Evolutionary conservation across 2,329 filamentous ascomycete species (phyloP).

Genomic region (Lachnellula subtilissima): DNA sequence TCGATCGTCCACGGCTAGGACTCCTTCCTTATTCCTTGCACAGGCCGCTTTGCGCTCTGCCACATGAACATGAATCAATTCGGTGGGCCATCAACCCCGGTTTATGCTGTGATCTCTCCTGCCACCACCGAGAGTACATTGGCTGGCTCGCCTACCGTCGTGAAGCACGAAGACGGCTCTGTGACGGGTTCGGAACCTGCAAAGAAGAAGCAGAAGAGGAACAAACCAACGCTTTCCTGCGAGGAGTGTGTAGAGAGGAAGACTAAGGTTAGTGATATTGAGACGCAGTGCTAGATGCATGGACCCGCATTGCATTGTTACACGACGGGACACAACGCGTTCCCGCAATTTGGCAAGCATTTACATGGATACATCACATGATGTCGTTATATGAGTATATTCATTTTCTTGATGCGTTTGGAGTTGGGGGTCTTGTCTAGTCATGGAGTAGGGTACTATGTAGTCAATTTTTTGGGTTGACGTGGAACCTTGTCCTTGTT

Average conservation of each 20-base stretch:
- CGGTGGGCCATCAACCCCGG: conserved; percentile 13
- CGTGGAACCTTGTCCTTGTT: too few species aligned
- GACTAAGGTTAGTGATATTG: conserved; percentile 56
- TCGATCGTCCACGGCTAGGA: not conserved
- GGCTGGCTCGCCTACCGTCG: conserved; percentile 9
- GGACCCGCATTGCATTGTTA: not conserved
- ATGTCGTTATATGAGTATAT: not conserved
- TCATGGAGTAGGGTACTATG: too few species aligned
- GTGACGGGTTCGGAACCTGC: conserved; percentile 10
- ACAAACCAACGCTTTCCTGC: conserved; percentile 77
- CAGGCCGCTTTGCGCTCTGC: not conserved
- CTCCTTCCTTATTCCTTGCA: not conserved
- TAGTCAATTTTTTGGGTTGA: too few species aligned
- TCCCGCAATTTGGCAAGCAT: not conserved
- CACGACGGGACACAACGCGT: not conserved
- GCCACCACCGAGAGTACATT: conserved; percentile 17
- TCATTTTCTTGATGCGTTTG: too few species aligned
- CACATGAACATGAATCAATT: conserved; percentile 14
- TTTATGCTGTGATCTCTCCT: conserved; percentile 19
- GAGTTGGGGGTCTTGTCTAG: too few species aligned
- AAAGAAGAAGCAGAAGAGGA: conserved; percentile 72
- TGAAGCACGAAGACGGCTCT: conserved; percentile 13
- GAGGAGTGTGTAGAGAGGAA: conserved; percentile 77
- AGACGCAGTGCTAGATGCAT: not conserved
- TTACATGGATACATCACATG: not conserved